Percentiles rank a stretch among this genome's conserved stretches.
These are phyloP conservation scores for Podospora pseudopauciseta DNA, from an alignment of 495 filamentous ascomycete genomes.

Conservation along the genomic window DNA sequence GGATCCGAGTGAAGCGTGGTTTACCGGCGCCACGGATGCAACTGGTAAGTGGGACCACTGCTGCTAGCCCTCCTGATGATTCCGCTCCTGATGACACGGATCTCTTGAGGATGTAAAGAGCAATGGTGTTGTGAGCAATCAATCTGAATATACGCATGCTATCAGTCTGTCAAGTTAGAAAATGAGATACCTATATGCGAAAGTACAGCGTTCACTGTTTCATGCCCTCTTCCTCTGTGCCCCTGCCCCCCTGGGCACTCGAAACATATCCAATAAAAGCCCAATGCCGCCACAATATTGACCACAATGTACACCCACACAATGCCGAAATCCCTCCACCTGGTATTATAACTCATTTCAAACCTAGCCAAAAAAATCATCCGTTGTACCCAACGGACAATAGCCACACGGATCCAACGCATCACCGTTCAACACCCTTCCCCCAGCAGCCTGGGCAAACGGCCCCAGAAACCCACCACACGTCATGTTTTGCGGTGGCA, in stretches of 20 bases:
- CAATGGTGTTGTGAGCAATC: neutral
- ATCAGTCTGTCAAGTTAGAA: neutral
- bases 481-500: neutral
- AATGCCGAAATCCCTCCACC: slow-evolving; percentile 51
- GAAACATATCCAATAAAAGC: slow-evolving; percentile 43
- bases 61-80: too few species aligned
- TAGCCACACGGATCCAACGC: slow-evolving; percentile 37
- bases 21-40: too few species aligned
- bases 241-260: slow-evolving; percentile 30
- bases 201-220: neutral
- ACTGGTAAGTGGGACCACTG: too few species aligned
- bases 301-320: slow-evolving; percentile 50
- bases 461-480: neutral
- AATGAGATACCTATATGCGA: neutral
- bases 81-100: too few species aligned
- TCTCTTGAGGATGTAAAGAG: too few species aligned
- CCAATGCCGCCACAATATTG: slow-evolving; percentile 45
- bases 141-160: neutral
- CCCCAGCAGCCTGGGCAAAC: neutral
- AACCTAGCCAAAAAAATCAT: slow-evolving; percentile 41
- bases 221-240: neutral
- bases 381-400: slow-evolving; percentile 41
- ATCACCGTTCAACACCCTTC: neutral
- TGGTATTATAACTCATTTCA: slow-evolving; percentile 38
- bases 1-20: too few species aligned